A percentile compares a stretch with the other conserved stretches of the same genome.
These are phyloP conservation scores for Hypocreales sp. DNA, from an alignment of 2,329 filamentous ascomycete genomes.

Conservation along the genomic window DNA sequence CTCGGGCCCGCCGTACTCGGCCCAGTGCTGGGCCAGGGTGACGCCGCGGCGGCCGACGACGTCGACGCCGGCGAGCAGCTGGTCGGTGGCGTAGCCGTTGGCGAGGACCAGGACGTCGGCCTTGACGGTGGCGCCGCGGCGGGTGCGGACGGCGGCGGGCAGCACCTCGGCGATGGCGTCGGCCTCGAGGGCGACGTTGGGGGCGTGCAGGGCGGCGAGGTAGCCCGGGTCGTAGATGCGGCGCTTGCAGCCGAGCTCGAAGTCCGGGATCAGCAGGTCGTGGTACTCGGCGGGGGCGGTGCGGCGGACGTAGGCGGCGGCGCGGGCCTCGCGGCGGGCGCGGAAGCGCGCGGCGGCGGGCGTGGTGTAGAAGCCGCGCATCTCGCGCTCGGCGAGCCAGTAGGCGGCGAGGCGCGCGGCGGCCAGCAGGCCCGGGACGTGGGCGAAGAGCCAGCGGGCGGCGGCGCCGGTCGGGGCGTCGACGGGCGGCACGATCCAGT, in stretches of 20 bases:
- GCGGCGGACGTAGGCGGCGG: constrained; percentile 24
- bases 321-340: constrained; percentile 16
- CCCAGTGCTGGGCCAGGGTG: constrained; percentile 39
- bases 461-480: constrained; percentile 6
- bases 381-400: constrained; percentile 15
- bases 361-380: constrained; percentile 21
- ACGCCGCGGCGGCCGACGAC: constrained; percentile 34
- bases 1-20: constrained; percentile 39
- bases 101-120: constrained; percentile 47
- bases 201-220: constrained; percentile 31
- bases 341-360: constrained; percentile 20
- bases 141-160: constrained; percentile 18
- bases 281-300: constrained; percentile 43
- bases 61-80: constrained; percentile 35
- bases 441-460: constrained; percentile 19
- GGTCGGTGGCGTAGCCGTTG: constrained; percentile 42
- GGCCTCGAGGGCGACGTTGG: constrained; percentile 30
- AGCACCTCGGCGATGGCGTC: constrained; percentile 32
- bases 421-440: constrained; percentile 27
- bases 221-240: constrained; percentile 44
- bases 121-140: constrained; percentile 22
- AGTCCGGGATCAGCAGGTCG: constrained; percentile 45
- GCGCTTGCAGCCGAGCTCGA: constrained; percentile 48
- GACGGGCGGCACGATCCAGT: constrained; percentile 23
- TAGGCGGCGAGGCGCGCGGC: constrained; percentile 28